Evolutionary conservation across 148 eudicot genomes (phyloP).

Genomic region (Persicaria tinctoria): DNA sequence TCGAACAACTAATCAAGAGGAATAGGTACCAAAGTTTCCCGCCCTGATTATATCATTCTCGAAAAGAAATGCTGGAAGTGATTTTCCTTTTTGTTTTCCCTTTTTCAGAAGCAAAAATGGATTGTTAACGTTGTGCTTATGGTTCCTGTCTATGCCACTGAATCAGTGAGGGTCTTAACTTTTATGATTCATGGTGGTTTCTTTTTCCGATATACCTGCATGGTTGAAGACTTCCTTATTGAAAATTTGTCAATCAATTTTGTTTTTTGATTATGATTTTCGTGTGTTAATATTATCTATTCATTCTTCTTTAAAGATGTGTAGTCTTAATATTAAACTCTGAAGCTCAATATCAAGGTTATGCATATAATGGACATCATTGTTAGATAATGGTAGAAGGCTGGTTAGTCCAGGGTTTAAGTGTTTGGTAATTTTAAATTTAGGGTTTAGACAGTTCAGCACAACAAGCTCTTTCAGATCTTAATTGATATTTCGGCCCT

Average conservation of each 20-base stretch:
- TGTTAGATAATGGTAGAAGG: too few species aligned
- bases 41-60: neutral
- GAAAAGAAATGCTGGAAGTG: neutral
- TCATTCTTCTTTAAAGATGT: too few species aligned
- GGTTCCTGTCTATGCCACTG: conserved; percentile 76
- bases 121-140: conserved; percentile 70
- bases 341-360: too few species aligned
- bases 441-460: too few species aligned
- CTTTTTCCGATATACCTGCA: neutral
- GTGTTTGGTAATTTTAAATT: too few species aligned
- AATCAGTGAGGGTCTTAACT: conserved; percentile 47
- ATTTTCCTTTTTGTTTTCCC: neutral
- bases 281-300: neutral
- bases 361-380: too few species aligned
- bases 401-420: too few species aligned
- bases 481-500: too few species aligned
- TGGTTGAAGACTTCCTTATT: neutral
- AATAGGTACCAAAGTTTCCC: too few species aligned
- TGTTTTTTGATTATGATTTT: neutral
- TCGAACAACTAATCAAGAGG: too few species aligned
- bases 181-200: neutral
- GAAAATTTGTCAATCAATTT: neutral
- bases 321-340: too few species aligned
- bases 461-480: too few species aligned
- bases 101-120: conserved; percentile 84